These are phyloP conservation scores for Nicotiana tomentosiformis DNA, from an alignment of 257 asterid species.

Conservation along the genomic window DNA sequence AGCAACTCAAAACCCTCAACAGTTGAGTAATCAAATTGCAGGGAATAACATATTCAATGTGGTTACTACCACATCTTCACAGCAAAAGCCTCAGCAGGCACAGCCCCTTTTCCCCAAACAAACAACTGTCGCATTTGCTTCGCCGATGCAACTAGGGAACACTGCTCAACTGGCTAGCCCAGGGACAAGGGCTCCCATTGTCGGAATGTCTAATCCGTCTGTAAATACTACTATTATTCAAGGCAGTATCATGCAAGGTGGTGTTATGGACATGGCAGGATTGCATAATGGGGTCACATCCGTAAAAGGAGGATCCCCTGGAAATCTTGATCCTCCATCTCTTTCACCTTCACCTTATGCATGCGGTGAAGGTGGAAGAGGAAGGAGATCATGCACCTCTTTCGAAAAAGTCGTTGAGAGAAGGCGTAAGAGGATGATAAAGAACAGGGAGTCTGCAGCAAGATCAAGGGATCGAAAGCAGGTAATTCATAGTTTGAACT, in stretches of 20 bases:
- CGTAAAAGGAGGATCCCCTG: slow-evolving; percentile 33
- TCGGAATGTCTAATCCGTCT: slow-evolving; percentile 33
- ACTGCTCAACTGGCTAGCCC: slow-evolving; percentile 3
- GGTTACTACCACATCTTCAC: not conserved
- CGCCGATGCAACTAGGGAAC: slow-evolving; percentile 12
- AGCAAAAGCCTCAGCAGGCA: not conserved
- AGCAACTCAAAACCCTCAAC: slow-evolving; percentile 29
- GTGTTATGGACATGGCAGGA: slow-evolving; percentile 39
- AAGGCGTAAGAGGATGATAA: slow-evolving; percentile 49
- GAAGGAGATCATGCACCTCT: slow-evolving; percentile 32
- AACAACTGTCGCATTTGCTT: slow-evolving; percentile 10
- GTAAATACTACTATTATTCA: slow-evolving; percentile 19
- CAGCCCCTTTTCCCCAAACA: slow-evolving; percentile 14
- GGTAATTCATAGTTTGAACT: slow-evolving; percentile 35
- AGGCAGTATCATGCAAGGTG: slow-evolving; percentile 26
- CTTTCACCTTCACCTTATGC: slow-evolving; percentile 62
- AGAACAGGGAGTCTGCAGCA: slow-evolving; percentile 51
- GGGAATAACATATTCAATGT: not conserved
- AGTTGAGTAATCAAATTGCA: slow-evolving; percentile 9
- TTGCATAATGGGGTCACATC: slow-evolving; percentile 38
- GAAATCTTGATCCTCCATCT: slow-evolving; percentile 52
- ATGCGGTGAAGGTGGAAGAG: slow-evolving; percentile 45
- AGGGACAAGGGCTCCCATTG: slow-evolving; percentile 5
- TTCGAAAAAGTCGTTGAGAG: slow-evolving; percentile 49
- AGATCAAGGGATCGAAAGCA: slow-evolving; percentile 63